A percentile compares a stretch with the other conserved stretches of the same genome.
Conservation (phyloP, 768 basidiomycete species). For the Tylopilus felleus region DNA sequence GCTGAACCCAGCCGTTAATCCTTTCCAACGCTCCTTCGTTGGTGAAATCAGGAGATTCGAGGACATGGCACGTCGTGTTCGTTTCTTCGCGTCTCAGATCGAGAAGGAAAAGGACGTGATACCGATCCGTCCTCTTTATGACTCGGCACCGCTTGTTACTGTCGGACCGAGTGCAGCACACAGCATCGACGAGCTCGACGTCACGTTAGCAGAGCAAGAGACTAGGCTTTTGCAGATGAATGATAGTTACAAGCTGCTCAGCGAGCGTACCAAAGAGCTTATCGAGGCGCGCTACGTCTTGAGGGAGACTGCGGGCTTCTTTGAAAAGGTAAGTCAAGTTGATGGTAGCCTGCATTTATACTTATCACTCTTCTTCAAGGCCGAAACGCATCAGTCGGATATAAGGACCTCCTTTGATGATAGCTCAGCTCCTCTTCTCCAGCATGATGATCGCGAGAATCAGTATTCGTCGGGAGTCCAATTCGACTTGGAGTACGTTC, state of each 20-base stretch:
- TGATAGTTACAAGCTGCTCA: slow-evolving; percentile 83
- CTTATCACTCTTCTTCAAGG: slow-evolving; percentile 45
- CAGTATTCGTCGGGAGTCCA: slow-evolving; percentile 53
- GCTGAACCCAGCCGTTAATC: slow-evolving; percentile 93
- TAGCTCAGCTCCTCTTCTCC: slow-evolving; percentile 83
- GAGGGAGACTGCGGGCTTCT: slow-evolving; percentile 94
- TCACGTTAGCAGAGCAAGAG: slow-evolving; percentile 85
- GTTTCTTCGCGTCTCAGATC: slow-evolving; percentile 86
- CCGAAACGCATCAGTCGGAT: slow-evolving; percentile 71
- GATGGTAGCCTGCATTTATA: neutral
- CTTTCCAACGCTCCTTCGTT: slow-evolving; percentile 98
- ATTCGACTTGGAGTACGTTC: slow-evolving; percentile 84
- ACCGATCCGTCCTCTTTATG: slow-evolving; percentile 79
- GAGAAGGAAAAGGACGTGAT: slow-evolving; percentile 81
- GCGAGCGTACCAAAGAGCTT: slow-evolving; percentile 81
- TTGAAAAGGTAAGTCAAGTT: slow-evolving; percentile 62
- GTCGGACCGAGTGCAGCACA: slow-evolving; percentile 92
- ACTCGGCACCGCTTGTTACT: slow-evolving; percentile 82
- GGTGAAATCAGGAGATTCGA: slow-evolving; percentile 93
- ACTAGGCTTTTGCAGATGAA: slow-evolving; percentile 85
- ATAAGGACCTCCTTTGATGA: slow-evolving; percentile 92
- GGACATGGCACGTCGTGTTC: slow-evolving; percentile 92
- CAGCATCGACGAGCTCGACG: slow-evolving; percentile 90
- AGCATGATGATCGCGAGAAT: slow-evolving; percentile 82
- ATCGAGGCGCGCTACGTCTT: slow-evolving; percentile 94